These are phyloP conservation scores for Talaromyces trachyspermus DNA, from an alignment of 495 filamentous ascomycete genomes.

Conservation along the genomic window DNA sequence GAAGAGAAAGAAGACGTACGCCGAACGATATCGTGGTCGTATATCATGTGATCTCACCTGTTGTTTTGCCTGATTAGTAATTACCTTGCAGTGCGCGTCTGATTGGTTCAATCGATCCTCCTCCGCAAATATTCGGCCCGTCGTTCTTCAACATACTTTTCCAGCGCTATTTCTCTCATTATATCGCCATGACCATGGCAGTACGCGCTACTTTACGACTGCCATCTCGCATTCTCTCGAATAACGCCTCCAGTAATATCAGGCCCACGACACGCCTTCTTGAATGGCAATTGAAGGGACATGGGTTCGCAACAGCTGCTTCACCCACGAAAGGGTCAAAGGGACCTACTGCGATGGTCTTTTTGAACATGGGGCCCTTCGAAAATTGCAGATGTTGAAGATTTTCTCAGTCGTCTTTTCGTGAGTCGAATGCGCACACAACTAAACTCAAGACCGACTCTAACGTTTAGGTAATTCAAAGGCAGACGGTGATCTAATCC, in stretches of 20 bases:
- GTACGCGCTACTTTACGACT: slow-evolving; percentile 27
- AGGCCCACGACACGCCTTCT: slow-evolving; percentile 1
- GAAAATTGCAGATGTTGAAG: slow-evolving; percentile 76
- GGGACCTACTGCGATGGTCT: slow-evolving; percentile 89
- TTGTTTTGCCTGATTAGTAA: slow-evolving; percentile 5
- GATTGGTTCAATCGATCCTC: slow-evolving; percentile 3
- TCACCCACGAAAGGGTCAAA: slow-evolving; percentile 59
- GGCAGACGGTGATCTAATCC: slow-evolving; percentile 93
- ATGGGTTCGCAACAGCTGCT: slow-evolving; percentile 54
- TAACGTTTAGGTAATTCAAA: too few relatives aligned
- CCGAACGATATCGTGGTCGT: too few relatives aligned
- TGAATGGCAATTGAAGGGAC: slow-evolving; percentile 15
- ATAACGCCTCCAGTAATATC: neutral
- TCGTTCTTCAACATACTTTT: neutral
- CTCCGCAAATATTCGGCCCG: neutral
- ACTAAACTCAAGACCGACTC: neutral
- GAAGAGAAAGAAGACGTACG: neutral
- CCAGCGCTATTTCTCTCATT: neutral
- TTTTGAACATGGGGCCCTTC: slow-evolving; percentile 99
- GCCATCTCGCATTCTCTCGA: slow-evolving; percentile 19
- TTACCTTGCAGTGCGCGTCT: neutral
- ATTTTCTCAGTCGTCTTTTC: slow-evolving; percentile 91
- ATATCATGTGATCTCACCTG: neutral
- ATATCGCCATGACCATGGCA: slow-evolving; percentile 23
- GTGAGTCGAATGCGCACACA: slow-evolving; percentile 38